These are phyloP conservation scores for Elsinoe ampelina DNA, from an alignment of 2,329 filamentous ascomycete genomes.

Conservation along the genomic window DNA sequence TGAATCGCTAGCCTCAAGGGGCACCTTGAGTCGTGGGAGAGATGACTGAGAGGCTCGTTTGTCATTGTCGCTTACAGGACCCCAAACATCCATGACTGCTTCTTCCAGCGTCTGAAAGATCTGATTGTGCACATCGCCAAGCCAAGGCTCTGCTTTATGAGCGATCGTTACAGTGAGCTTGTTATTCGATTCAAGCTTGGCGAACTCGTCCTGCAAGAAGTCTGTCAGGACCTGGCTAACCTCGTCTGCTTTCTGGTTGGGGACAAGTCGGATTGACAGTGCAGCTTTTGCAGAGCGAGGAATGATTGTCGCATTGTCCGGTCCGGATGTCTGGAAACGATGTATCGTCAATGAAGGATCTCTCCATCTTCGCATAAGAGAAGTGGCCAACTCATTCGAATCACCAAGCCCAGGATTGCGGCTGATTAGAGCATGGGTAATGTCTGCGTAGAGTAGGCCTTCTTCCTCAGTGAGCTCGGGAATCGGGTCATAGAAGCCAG, in stretches of 20 bases:
- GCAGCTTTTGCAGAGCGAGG: slow-evolving; percentile 81
- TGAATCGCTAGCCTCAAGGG: slow-evolving; percentile 14
- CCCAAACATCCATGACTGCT: slow-evolving; percentile 80
- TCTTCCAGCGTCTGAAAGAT: slow-evolving; percentile 83
- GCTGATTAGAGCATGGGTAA: slow-evolving; percentile 64
- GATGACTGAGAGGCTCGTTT: slow-evolving; percentile 20
- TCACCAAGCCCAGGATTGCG: slow-evolving; percentile 57
- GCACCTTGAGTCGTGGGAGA: slow-evolving; percentile 16
- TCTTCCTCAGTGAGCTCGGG: slow-evolving; percentile 66
- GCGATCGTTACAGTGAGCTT: slow-evolving; percentile 73
- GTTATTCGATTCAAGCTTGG: slow-evolving; percentile 68
- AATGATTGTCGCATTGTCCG: slow-evolving; percentile 79
- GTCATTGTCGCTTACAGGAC: slow-evolving; percentile 42
- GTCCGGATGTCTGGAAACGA: slow-evolving; percentile 83
- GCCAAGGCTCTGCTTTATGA: slow-evolving; percentile 91
- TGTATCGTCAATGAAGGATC: slow-evolving; percentile 93
- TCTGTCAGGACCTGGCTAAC: slow-evolving; percentile 58
- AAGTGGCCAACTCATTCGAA: slow-evolving; percentile 64
- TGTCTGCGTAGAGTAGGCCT: slow-evolving; percentile 72
- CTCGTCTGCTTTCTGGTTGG: slow-evolving; percentile 78
- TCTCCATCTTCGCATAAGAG: slow-evolving; percentile 87
- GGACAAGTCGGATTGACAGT: slow-evolving; percentile 83
- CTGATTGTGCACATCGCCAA: slow-evolving; percentile 81
- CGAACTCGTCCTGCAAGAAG: slow-evolving; percentile 65
- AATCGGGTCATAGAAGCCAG: slow-evolving; percentile 80